Percentiles rank a stretch among this genome's conserved stretches.
Evolutionary conservation across 2,329 filamentous ascomycete genomes (phyloP).

Genomic region (Arthrobotrys iridis): DNA sequence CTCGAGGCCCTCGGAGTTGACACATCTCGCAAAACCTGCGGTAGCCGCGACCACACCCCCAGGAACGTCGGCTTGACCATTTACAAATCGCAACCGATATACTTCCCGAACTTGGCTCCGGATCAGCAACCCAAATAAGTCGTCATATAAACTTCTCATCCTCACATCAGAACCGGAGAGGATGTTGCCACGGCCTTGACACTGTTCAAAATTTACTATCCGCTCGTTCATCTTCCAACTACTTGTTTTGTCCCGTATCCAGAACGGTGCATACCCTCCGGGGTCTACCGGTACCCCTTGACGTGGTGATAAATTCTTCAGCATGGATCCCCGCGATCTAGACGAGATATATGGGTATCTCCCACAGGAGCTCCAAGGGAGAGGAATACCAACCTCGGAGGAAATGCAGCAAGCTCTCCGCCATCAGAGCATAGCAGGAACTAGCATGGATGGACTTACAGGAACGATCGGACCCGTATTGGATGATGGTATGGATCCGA

Average conservation of each 20-base stretch:
- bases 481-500: constrained; percentile 26
- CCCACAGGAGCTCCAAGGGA: constrained; percentile 15
- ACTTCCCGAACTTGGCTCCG: neutral
- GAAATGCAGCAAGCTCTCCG: constrained; percentile 28
- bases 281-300: neutral
- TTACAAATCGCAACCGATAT: neutral
- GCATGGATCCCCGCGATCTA: constrained; percentile 38
- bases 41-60: neutral
- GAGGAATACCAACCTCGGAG: constrained; percentile 23
- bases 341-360: constrained; percentile 35
- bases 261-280: neutral
- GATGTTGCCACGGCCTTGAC: neutral
- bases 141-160: neutral
- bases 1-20: neutral
- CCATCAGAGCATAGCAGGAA: constrained; percentile 31
- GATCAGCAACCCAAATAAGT: neutral
- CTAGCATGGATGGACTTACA: constrained; percentile 40
- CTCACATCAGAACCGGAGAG: neutral
- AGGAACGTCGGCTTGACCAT: too few species aligned
- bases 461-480: constrained; percentile 33
- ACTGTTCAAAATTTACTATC: neutral
- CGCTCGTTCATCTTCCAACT: neutral
- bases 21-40: neutral
- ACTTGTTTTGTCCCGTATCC: neutral
- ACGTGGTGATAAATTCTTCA: neutral